Conservation (phyloP, 768 basidiomycete genomes). For the Psilocybe sp. region DNA sequence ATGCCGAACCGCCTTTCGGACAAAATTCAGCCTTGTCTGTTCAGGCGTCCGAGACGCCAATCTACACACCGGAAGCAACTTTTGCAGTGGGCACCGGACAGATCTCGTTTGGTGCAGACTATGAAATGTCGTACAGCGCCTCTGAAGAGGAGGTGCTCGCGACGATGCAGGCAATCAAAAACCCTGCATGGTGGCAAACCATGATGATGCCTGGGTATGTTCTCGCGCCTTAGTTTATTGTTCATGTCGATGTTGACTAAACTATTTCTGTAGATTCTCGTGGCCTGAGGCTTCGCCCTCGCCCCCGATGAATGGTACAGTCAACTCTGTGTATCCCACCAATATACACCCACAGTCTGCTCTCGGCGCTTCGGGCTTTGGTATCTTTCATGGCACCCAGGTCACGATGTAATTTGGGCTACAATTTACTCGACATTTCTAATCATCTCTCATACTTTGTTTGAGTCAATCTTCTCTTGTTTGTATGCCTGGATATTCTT, state of each 20-base stretch:
- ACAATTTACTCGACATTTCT: background rate
- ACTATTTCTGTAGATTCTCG: slow-evolving; percentile 23
- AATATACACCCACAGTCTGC: slow-evolving; percentile 13
- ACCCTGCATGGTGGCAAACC: slow-evolving; percentile 69
- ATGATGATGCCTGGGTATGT: slow-evolving; percentile 85
- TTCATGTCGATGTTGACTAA: background rate
- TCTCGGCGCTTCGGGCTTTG: slow-evolving; percentile 18
- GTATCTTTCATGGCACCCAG: slow-evolving; percentile 26
- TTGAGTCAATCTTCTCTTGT: background rate
- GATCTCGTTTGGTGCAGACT: slow-evolving; percentile 41
- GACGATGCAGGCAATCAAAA: slow-evolving; percentile 70
- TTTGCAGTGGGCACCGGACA: slow-evolving; percentile 39
- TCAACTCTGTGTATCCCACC: slow-evolving; percentile 7
- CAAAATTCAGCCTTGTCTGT: background rate
- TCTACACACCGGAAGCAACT: slow-evolving; percentile 46
- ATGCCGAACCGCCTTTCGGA: slow-evolving; percentile 3
- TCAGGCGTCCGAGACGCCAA: slow-evolving; percentile 29
- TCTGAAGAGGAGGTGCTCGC: slow-evolving; percentile 63
- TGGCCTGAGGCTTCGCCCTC: slow-evolving; percentile 37
- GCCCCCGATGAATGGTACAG: slow-evolving; percentile 20
- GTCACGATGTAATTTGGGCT: slow-evolving; percentile 18
- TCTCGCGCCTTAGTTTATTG: no score
- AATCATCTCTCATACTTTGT: background rate
- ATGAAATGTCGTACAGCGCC: slow-evolving; percentile 33
- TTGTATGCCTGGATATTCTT: background rate